These are phyloP conservation scores for Pistacia integerrima DNA, from an alignment of 345 rosid genomes.

Conservation along the genomic window DNA sequence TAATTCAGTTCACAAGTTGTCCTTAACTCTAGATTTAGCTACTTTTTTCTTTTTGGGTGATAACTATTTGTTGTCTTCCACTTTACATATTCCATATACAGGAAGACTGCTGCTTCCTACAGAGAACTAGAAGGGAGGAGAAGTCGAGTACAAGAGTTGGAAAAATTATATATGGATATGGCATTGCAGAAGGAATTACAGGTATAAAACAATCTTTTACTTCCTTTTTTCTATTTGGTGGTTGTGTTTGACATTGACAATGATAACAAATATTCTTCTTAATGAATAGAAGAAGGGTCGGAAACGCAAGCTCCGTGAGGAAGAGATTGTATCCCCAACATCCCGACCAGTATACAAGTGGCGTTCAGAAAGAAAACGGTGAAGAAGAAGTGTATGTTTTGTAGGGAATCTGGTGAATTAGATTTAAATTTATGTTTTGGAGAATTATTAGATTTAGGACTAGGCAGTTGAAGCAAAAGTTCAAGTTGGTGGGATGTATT, in stretches of 20 bases:
- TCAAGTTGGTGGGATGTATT: not conserved
- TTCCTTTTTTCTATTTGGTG: not conserved
- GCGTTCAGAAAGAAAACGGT: conserved; percentile 78
- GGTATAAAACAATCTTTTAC: conserved; percentile 32
- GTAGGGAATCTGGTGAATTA: not conserved
- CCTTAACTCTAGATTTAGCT: not conserved
- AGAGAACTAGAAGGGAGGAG: conserved; percentile 77
- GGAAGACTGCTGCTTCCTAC: no score
- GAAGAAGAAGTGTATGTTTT: conserved; percentile 28
- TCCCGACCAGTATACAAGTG: conserved; percentile 74
- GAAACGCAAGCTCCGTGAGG: conserved; percentile 75
- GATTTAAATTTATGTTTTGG: not conserved
- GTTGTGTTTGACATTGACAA: not conserved
- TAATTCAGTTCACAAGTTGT: no score
- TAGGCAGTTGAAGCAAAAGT: not conserved
- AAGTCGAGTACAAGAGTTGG: conserved; percentile 63
- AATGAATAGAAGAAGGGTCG: conserved; percentile 71
- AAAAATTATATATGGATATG: conserved; percentile 77
- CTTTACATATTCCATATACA: conserved; percentile 19
- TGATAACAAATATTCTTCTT: not conserved
- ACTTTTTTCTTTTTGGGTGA: not conserved
- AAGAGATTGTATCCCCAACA: conserved; percentile 64
- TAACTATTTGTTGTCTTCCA: not conserved
- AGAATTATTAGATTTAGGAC: not conserved
- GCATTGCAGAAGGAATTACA: conserved; percentile 78